These are phyloP conservation scores for Sinapis alba DNA, from an alignment of 441 rosid genomes.

Conservation along the genomic window DNA sequence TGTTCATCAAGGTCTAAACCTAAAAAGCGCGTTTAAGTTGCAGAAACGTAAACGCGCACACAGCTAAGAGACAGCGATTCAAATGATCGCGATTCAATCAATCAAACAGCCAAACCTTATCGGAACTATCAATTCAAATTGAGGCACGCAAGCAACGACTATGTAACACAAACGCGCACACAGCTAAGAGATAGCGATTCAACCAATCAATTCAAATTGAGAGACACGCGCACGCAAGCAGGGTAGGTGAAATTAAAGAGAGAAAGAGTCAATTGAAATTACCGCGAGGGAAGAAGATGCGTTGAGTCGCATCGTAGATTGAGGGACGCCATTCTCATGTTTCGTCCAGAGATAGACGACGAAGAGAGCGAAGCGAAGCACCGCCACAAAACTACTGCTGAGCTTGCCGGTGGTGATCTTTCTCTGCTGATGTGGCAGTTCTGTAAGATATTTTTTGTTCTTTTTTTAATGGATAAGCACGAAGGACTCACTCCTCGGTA, in stretches of 20 bases:
- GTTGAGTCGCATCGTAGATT: slow-evolving; percentile 1
- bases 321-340: slow-evolving; percentile 24
- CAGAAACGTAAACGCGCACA: neutral
- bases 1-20: neutral
- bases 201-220: neutral
- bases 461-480: slow-evolving; percentile 22
- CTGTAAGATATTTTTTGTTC: slow-evolving; percentile 3
- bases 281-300: slow-evolving; percentile 22
- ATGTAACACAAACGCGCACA: neutral
- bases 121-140: neutral
- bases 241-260: neutral
- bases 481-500: neutral
- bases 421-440: slow-evolving; percentile 35
- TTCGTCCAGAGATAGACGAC: neutral
- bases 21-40: neutral
- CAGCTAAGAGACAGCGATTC: neutral
- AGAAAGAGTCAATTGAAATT: neutral
- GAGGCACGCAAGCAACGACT: too few relatives aligned
- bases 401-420: neutral
- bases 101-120: neutral
- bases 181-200: neutral
- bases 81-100: neutral
- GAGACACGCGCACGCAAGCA: neutral
- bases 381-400: slow-evolving; percentile 29
- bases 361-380: slow-evolving; percentile 22